Evolutionary conservation across 306 rosid species (phyloP).

Genomic region (Styphnolobium japonicum): DNA sequence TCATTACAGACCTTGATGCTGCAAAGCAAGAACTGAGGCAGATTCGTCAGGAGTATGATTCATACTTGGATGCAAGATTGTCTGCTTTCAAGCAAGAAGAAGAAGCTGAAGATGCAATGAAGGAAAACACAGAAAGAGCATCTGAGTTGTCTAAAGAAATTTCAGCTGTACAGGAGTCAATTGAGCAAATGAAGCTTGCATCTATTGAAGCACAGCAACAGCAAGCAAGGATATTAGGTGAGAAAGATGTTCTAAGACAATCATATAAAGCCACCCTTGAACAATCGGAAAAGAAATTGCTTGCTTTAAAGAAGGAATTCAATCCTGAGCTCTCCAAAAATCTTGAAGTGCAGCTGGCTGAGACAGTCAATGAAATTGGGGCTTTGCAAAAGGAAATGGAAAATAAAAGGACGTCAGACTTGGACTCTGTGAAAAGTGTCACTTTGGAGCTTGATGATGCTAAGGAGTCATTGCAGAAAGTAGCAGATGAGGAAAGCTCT

Average conservation of each 20-base stretch:
- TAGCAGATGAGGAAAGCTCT: constrained; percentile 84
- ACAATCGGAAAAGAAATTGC: constrained; percentile 58
- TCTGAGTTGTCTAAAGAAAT: constrained; percentile 78
- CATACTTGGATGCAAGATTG: constrained; percentile 55
- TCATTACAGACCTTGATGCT: constrained; percentile 72
- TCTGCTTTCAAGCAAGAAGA: constrained; percentile 58
- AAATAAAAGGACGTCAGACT: constrained; percentile 61
- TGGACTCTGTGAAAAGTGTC: constrained; percentile 69
- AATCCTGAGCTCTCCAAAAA: constrained; percentile 61
- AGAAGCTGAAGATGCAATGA: constrained; percentile 63
- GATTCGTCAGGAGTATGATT: constrained; percentile 73
- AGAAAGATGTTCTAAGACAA: constrained; percentile 73
- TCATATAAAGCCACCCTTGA: constrained; percentile 67
- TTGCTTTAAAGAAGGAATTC: constrained; percentile 52
- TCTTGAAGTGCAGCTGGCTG: constrained; percentile 66
- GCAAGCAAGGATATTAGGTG: constrained; percentile 59
- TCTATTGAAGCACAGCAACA: constrained; percentile 64
- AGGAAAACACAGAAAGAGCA: constrained; percentile 58
- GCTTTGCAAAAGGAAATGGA: constrained; percentile 75
- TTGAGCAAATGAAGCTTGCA: constrained; percentile 71
- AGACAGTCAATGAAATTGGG: constrained; percentile 60
- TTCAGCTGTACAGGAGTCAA: constrained; percentile 66
- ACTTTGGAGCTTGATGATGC: constrained; percentile 86
- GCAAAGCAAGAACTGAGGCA: constrained; percentile 78
- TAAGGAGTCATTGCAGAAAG: constrained; percentile 78